Evolutionary conservation across 2,329 filamentous ascomycete genomes (phyloP).

Genomic region (Lachnellula suecica): DNA sequence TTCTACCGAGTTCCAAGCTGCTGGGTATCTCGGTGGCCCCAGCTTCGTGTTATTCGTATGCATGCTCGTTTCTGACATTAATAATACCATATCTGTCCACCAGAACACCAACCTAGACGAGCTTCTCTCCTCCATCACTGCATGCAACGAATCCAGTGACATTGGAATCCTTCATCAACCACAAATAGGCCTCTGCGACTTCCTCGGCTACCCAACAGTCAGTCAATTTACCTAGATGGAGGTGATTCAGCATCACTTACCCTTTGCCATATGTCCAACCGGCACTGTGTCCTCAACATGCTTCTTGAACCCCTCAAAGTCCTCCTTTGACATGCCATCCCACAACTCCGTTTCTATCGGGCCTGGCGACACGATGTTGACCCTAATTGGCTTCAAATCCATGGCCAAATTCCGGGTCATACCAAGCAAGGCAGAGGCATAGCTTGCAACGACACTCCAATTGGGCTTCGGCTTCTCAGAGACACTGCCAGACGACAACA

Average conservation of each 20-base stretch:
- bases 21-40: too few species aligned
- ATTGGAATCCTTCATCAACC: constrained; percentile 42
- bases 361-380: constrained; percentile 62
- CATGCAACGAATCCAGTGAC: constrained; percentile 34
- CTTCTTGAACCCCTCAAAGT: constrained; percentile 35
- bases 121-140: too few species aligned
- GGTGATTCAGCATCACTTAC: constrained; percentile 8
- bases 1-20: too few species aligned
- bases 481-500: constrained; percentile 19
- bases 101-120: constrained; percentile 14
- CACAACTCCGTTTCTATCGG: constrained; percentile 49
- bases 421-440: constrained; percentile 50
- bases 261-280: constrained; percentile 18
- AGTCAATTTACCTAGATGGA: neutral
- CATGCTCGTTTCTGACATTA: too few species aligned
- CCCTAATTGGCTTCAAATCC: constrained; percentile 61
- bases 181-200: constrained; percentile 43
- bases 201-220: constrained; percentile 33
- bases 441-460: constrained; percentile 49
- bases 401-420: constrained; percentile 57
- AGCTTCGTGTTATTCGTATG: too few species aligned
- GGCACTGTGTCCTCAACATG: constrained; percentile 16
- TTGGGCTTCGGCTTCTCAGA: constrained; percentile 15
- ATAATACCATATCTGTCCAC: constrained; percentile 7
- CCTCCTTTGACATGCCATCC: constrained; percentile 28